Evolutionary conservation across 805 yeast genomes (phyloP).

Genomic region (Myxozyma melibiosi): DNA sequence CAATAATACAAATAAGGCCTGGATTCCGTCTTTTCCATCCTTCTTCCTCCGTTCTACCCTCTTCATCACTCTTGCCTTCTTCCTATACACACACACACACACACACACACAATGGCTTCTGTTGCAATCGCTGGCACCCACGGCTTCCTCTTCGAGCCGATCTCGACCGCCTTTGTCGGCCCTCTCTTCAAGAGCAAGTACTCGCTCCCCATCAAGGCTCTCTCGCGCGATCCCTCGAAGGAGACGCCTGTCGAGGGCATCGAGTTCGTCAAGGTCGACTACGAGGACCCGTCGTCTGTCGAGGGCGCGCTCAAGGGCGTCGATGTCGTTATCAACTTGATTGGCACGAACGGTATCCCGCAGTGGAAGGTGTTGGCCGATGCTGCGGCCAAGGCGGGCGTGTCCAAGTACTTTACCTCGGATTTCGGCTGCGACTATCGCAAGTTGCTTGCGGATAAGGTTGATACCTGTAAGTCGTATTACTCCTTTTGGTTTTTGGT

Average conservation of each 20-base stretch:
- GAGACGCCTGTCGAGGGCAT: conserved; percentile 14
- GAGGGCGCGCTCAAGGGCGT: conserved; percentile 47
- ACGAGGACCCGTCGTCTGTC: conserved; percentile 35
- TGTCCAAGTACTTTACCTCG: conserved; percentile 59
- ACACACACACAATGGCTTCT: conserved; percentile 5
- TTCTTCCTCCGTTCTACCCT: neutral
- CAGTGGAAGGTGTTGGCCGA: conserved; percentile 44
- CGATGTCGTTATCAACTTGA: conserved; percentile 55
- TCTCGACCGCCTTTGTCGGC: conserved; percentile 50
- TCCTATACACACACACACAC: neutral
- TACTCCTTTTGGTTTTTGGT: no score
- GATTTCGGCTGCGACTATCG: conserved; percentile 57
- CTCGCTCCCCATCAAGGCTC: conserved; percentile 53
- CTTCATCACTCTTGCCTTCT: neutral
- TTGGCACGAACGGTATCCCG: conserved; percentile 45
- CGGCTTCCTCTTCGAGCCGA: conserved; percentile 56
- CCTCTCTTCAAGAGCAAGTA: conserved; percentile 48
- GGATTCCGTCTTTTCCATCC: no score
- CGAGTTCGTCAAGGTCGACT: conserved; percentile 22
- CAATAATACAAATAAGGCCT: neutral
- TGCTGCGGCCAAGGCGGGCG: conserved; percentile 46
- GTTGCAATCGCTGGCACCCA: conserved; percentile 58
- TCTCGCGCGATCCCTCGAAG: conserved; percentile 49
- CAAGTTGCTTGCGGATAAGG: neutral
- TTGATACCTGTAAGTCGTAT: conserved; percentile 4